phyloP scores from a whole-genome alignment of 2,329 filamentous ascomycete species.

The Coniochaeta prunicola region DNA sequence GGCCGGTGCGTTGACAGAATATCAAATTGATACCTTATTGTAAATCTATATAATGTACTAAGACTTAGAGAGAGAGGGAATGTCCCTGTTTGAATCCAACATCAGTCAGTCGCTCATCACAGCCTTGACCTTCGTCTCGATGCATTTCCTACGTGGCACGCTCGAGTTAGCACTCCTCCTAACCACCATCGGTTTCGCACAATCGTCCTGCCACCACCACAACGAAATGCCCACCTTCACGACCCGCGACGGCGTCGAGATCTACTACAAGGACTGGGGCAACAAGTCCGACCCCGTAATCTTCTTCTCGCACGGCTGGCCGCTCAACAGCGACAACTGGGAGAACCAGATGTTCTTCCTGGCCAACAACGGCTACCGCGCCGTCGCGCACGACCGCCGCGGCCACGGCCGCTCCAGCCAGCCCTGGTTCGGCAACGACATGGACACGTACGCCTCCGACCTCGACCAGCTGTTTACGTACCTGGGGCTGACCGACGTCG shows the following conservation, averaged over 20 bases:
- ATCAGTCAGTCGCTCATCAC: too few relatives aligned
- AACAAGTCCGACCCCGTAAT: slow-evolving; percentile 23
- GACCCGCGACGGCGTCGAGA: slow-evolving; percentile 26
- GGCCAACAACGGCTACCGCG: slow-evolving; percentile 25
- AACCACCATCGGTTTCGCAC: not conserved
- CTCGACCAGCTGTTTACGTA: slow-evolving; percentile 25
- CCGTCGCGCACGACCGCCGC: slow-evolving; percentile 27
- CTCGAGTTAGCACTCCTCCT: not conserved
- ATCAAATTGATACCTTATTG: too few relatives aligned
- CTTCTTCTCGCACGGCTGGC: slow-evolving; percentile 31
- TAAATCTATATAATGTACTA: too few relatives aligned
- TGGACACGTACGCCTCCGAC: slow-evolving; percentile 31
- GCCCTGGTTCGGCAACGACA: slow-evolving; percentile 30
- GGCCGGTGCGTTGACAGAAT: too few relatives aligned
- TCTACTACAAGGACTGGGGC: slow-evolving; percentile 36
- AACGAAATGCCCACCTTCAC: slow-evolving; percentile 23
- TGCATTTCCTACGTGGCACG: too few relatives aligned
- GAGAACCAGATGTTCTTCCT: slow-evolving; percentile 31
- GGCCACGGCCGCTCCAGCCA: slow-evolving; percentile 31
- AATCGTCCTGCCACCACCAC: not conserved
- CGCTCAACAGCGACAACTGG: slow-evolving; percentile 29
- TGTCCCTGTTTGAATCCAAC: too few relatives aligned
- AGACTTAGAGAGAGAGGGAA: too few relatives aligned
- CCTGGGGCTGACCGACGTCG: slow-evolving; percentile 23
- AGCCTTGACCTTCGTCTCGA: too few relatives aligned